A percentile compares a stretch with the other conserved stretches of the same genome.
Conservation (phyloP, 306 rosid genomes). For the Dicorynia guianensis region DNA sequence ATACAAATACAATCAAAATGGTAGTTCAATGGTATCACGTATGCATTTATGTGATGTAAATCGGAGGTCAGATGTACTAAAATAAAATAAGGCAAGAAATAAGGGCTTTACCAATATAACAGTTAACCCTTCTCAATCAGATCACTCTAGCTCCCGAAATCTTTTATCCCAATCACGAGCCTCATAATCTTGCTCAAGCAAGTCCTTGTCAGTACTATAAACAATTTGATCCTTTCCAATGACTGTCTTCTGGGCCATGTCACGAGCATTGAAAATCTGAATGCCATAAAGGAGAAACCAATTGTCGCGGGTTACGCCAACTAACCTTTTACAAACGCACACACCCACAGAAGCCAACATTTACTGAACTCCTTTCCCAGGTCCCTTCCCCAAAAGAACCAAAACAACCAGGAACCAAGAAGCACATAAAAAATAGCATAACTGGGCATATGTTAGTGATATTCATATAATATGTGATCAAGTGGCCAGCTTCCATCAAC, state of each 20-base stretch:
- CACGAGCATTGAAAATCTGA: conserved; percentile 92
- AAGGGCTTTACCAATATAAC: conserved; percentile 31
- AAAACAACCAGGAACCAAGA: conserved; percentile 9
- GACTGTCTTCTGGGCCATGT: conserved; percentile 89
- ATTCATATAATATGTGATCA: conserved; percentile 15
- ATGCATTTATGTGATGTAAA: not conserved
- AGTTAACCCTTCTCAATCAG: conserved; percentile 56
- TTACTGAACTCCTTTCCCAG: not conserved
- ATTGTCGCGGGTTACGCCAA: conserved; percentile 22
- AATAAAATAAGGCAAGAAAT: conserved; percentile 3
- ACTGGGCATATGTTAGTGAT: conserved; percentile 18
- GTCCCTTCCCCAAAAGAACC: not conserved
- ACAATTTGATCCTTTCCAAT: conserved; percentile 93
- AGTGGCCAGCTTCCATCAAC: conserved; percentile 11
- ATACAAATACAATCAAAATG: not conserved
- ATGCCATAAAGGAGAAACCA: conserved; percentile 26
- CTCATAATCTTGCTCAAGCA: conserved; percentile 88
- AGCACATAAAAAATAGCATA: conserved; percentile 18
- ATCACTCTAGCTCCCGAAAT: conserved; percentile 80
- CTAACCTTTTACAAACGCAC: not conserved
- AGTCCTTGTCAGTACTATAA: conserved; percentile 88
- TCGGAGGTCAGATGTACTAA: not conserved
- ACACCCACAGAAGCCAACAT: not conserved
- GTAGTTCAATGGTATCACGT: not conserved
- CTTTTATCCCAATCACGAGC: conserved; percentile 85